Conservation (phyloP, 2,329 filamentous ascomycete genomes). For the Fusarium hostae region DNA sequence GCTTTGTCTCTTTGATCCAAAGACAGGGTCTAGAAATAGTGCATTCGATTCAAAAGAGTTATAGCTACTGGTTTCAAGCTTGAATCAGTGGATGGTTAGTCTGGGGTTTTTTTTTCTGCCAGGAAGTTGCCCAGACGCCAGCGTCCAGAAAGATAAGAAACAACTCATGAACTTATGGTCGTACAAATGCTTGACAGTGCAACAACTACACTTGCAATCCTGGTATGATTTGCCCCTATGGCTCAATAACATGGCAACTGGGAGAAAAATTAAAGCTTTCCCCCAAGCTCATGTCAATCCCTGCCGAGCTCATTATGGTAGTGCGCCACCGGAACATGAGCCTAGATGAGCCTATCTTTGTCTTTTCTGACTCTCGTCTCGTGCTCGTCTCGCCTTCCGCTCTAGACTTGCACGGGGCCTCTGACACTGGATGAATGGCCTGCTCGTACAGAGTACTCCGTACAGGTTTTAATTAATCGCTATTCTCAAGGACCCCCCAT, state of each 20-base stretch:
- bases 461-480: slow-evolving; percentile 22
- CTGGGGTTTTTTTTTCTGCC: no score
- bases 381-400: slow-evolving; percentile 1
- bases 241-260: slow-evolving; percentile 21
- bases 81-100: neutral
- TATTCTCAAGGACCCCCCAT: slow-evolving; percentile 16
- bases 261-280: slow-evolving; percentile 16
- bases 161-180: neutral
- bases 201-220: slow-evolving; percentile 5
- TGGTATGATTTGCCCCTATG: slow-evolving; percentile 31
- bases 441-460: neutral
- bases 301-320: slow-evolving; percentile 18
- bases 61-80: neutral
- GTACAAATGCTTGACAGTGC: neutral
- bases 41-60: neutral
- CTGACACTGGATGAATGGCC: neutral
- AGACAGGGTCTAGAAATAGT: neutral
- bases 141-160: neutral
- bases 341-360: slow-evolving; percentile 35
- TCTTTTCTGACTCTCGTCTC: slow-evolving; percentile 10
- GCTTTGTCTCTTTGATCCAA: neutral
- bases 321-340: slow-evolving; percentile 18
- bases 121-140: neutral
- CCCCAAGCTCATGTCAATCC: slow-evolving; percentile 1
- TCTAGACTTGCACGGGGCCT: neutral